Base-by-base conservation (phyloP, 2,329 filamentous ascomycete genomes). In the Ceratocystis cubensis region DNA sequence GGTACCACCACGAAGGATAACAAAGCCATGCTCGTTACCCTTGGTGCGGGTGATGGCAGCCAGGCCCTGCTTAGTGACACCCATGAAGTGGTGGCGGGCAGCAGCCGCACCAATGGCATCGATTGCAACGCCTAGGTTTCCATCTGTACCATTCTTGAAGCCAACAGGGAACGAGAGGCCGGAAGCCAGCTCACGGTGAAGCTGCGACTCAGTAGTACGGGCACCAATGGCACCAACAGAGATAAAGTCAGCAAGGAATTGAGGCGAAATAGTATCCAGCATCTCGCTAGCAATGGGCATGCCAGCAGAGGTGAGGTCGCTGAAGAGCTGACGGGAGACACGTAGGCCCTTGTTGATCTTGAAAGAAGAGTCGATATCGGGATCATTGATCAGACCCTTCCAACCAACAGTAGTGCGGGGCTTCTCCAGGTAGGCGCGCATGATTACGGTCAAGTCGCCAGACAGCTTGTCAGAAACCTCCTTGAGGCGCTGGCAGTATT, bases 361-460 rank as follows among this genome's bases (percentile, higher is more conserved):
- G 87, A 89, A 99, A 74, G 88, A 94, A 76, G 94, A 88, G 77
- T 99, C 91, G 75, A 99, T 96, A 73, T 97, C 92, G 1, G 94
- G 94, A 76, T 99, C 94, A 78, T 99, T 99, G 82, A 99, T 96
- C 76, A 99, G 82, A 64, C 94, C 94, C 80, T 99, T 99, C 94
- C 94, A 99, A 75, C 94, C 94, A 63, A 99, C 92, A 0, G 94
- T 99, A 63, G 94, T 99, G 69, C 94, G 88, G 53, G 94, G 94
- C 83, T 99, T 99, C 82, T 99, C 94, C 64, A 99, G 88, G 83
- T 99, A 99, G 74, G 92, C 91, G 72, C 94, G 90, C 94, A 99
- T 99, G 73, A 99, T 87, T 75, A 99, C 89, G 76, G 87, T 87
- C 61, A 99, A 82, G 75, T 97, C 92, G 72, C 85, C 81, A 69